Conservation (phyloP, 1,139 yeast genomes). For the Candida frijolesensis region DNA sequence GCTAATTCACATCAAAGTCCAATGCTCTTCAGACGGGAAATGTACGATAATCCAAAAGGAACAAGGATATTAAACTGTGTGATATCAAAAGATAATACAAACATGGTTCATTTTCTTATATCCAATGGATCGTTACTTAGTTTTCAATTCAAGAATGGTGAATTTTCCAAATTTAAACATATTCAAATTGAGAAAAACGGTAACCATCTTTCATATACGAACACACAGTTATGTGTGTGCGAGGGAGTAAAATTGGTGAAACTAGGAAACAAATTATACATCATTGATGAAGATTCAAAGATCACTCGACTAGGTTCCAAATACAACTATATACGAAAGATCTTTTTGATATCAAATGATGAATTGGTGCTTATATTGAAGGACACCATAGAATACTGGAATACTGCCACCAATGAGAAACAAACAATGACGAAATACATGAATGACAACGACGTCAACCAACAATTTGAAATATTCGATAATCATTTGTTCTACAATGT, state of each 20-base stretch:
- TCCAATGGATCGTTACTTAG: slow-evolving; percentile 6
- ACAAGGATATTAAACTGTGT: neutral
- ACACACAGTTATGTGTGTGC: neutral
- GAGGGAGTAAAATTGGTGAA: neutral
- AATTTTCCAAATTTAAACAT: slow-evolving; percentile 5
- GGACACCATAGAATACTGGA: neutral
- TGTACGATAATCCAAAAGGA: neutral
- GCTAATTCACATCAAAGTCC: neutral
- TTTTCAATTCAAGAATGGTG: slow-evolving; percentile 1
- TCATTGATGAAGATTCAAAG: neutral
- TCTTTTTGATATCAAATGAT: neutral
- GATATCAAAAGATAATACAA: neutral
- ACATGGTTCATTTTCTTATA: neutral
- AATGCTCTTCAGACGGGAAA: neutral
- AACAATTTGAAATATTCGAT: slow-evolving; percentile 14
- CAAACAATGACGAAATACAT: slow-evolving; percentile 2
- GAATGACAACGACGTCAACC: slow-evolving; percentile 16
- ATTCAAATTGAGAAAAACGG: neutral
- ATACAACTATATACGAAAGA: neutral
- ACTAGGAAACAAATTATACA: neutral
- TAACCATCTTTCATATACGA: too few species aligned
- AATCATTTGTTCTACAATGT: slow-evolving; percentile 15
- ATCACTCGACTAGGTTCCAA: neutral
- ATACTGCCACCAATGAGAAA: neutral
- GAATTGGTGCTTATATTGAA: neutral